A percentile compares a stretch with the other conserved stretches of the same genome.
These are phyloP conservation scores for Lactarius sanguifluus DNA, from an alignment of 768 basidiomycete genomes.

Conservation along the genomic window DNA sequence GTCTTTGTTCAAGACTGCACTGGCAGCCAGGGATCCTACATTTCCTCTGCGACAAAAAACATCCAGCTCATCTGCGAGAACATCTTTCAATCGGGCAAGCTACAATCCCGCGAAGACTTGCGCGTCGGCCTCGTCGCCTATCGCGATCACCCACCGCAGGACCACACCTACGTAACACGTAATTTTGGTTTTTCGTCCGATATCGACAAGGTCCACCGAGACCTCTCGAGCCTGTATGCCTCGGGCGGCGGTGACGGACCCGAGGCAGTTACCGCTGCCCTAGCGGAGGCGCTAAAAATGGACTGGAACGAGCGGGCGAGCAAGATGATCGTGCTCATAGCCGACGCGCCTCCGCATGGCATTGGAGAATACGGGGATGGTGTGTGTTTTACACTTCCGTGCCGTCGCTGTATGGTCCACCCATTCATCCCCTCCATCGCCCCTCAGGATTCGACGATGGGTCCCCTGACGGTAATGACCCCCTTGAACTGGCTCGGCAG, in stretches of 20 bases:
- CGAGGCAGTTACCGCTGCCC: slow-evolving; percentile 92
- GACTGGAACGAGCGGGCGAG: slow-evolving; percentile 87
- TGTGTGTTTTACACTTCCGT: slow-evolving; percentile 38
- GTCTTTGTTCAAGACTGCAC: slow-evolving; percentile 97
- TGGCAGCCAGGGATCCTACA: slow-evolving; percentile 87
- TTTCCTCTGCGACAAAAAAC: slow-evolving; percentile 93
- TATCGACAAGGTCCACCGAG: slow-evolving; percentile 80
- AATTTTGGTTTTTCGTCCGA: slow-evolving; percentile 95
- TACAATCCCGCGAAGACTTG: slow-evolving; percentile 84
- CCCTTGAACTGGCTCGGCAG: slow-evolving; percentile 76
- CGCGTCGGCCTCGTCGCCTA: slow-evolving; percentile 93
- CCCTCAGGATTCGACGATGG: slow-evolving; percentile 84
- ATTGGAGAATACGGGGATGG: slow-evolving; percentile 98
- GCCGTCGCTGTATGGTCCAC: slow-evolving; percentile 6
- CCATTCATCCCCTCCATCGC: not conserved
- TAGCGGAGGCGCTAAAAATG: slow-evolving; percentile 84
- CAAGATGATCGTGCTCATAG: slow-evolving; percentile 96
- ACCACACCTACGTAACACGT: slow-evolving; percentile 91
- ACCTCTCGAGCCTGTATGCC: slow-evolving; percentile 82
- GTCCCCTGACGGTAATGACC: slow-evolving; percentile 92
- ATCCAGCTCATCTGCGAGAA: slow-evolving; percentile 93
- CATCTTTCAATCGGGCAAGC: slow-evolving; percentile 91
- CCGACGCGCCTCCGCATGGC: slow-evolving; percentile 97
- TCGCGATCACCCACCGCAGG: slow-evolving; percentile 96
- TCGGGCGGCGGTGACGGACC: slow-evolving; percentile 94